phyloP scores from a whole-genome alignment of 2,329 filamentous ascomycete species.

The Diaporthe velutina region DNA sequence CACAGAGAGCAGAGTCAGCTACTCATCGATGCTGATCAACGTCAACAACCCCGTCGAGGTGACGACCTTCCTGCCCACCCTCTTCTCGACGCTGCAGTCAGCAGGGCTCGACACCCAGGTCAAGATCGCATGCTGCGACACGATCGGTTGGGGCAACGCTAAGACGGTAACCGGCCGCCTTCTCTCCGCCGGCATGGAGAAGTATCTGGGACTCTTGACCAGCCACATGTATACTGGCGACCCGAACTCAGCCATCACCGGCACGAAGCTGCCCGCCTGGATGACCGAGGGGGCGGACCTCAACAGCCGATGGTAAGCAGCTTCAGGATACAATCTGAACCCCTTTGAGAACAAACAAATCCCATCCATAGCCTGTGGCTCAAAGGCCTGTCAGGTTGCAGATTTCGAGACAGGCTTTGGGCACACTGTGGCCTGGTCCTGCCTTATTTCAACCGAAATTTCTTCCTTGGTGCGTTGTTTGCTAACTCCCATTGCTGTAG shows the following conservation, averaged over 20 bases:
- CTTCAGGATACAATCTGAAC: no score
- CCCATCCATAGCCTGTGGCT: no score
- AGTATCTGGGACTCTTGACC: conserved; percentile 52
- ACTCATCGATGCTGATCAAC: conserved; percentile 73
- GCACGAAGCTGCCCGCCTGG: conserved; percentile 53
- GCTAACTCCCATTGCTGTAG: no score
- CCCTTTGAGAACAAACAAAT: no score
- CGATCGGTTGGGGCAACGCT: conserved; percentile 54
- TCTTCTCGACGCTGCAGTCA: conserved; percentile 55
- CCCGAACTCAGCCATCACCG: conserved; percentile 55
- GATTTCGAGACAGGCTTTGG: no score
- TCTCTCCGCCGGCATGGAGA: conserved; percentile 23
- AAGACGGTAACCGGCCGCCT: conserved; percentile 29
- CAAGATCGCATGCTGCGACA: conserved; percentile 53
- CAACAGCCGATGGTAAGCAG: conserved; percentile 53
- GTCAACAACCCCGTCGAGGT: conserved; percentile 85
- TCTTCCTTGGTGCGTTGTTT: no score
- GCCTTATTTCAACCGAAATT: no score
- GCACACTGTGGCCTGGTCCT: no score
- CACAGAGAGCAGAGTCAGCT: conserved; percentile 45
- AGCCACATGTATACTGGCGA: conserved; percentile 57
- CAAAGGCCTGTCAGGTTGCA: no score
- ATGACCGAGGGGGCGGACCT: conserved; percentile 62
- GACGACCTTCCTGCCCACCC: conserved; percentile 63
- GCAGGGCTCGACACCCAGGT: conserved; percentile 48